These are phyloP conservation scores for Pyrus hybrid DNA, from an alignment of 331 rosid genomes.

Conservation along the genomic window DNA sequence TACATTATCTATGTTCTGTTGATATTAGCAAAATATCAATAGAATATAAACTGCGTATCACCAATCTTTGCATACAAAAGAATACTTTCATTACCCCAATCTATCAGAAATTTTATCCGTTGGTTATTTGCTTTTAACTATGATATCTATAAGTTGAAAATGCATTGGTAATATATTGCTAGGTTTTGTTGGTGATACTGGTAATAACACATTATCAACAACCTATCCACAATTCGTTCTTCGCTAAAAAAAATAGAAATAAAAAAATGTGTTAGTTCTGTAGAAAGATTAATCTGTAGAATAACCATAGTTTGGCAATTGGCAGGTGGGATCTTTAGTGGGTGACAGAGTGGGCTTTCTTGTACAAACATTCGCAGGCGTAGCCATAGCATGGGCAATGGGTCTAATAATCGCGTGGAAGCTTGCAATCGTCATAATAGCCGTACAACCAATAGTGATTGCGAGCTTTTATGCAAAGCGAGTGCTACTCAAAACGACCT, in stretches of 20 bases:
- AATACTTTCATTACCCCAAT: too few species aligned
- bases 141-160: too few species aligned
- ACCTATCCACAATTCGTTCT: too few species aligned
- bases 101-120: too few species aligned
- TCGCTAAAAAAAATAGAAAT: too few species aligned
- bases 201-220: too few species aligned
- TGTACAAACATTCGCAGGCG: conserved; percentile 50
- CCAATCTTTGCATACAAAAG: not conserved
- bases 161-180: too few species aligned
- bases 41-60: not conserved
- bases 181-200: too few species aligned
- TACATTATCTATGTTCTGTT: too few species aligned
- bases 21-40: not conserved
- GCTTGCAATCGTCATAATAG: conserved; percentile 52
- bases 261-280: too few species aligned
- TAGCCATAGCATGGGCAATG: conserved; percentile 52
- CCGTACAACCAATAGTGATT: conserved; percentile 52
- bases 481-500: conserved; percentile 43
- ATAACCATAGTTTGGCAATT: not conserved
- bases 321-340: conserved; percentile 67
- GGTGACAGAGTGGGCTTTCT: conserved; percentile 62
- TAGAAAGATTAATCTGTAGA: too few species aligned
- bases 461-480: conserved; percentile 41
- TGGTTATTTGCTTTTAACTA: too few species aligned
- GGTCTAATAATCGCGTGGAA: conserved; percentile 65